Percentiles rank a stretch among this genome's conserved stretches.
Evolutionary conservation across 1,139 yeast genomes (phyloP).

Genomic region (Protomyces arabidopsidicola): DNA sequence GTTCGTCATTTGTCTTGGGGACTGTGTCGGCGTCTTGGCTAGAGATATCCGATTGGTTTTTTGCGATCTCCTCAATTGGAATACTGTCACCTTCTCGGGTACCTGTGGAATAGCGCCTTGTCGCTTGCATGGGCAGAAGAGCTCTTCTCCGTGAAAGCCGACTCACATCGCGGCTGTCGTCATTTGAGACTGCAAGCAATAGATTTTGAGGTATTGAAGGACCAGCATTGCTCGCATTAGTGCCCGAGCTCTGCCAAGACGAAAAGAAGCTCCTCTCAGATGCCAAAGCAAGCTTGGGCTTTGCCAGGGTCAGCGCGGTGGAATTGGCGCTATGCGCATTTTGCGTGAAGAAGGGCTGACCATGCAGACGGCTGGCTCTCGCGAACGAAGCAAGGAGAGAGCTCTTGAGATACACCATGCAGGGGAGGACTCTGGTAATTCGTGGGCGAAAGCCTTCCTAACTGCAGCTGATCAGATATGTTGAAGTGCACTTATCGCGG

Average conservation of each 20-base stretch:
- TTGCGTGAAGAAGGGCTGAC: conserved; percentile 16
- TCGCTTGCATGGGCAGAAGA: conserved; percentile 10
- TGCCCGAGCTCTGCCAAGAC: conserved; percentile 13
- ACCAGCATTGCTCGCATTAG: conserved; percentile 8
- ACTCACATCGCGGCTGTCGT: background rate
- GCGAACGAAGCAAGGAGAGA: conserved; percentile 9
- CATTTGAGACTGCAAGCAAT: conserved; percentile 7
- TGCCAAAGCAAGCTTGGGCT: conserved; percentile 19
- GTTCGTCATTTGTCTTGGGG: background rate
- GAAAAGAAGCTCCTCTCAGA: conserved; percentile 17
- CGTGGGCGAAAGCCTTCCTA: background rate
- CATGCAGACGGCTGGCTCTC: conserved; percentile 16
- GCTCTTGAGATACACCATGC: conserved; percentile 1
- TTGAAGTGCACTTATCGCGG: background rate
- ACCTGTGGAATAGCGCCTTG: conserved; percentile 23
- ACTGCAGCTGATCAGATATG: background rate
- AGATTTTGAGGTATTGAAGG: conserved; percentile 4
- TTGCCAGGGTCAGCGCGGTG: conserved; percentile 11
- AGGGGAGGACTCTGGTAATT: background rate
- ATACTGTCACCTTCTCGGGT: background rate
- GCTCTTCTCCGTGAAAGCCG: conserved; percentile 1
- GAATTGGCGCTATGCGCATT: conserved; percentile 20
- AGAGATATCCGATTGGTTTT: too few relatives aligned
- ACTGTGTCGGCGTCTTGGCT: background rate
- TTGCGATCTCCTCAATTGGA: background rate